phyloP scores from a whole-genome alignment of 257 asterid species.

The Ophiorrhiza pumila region DNA sequence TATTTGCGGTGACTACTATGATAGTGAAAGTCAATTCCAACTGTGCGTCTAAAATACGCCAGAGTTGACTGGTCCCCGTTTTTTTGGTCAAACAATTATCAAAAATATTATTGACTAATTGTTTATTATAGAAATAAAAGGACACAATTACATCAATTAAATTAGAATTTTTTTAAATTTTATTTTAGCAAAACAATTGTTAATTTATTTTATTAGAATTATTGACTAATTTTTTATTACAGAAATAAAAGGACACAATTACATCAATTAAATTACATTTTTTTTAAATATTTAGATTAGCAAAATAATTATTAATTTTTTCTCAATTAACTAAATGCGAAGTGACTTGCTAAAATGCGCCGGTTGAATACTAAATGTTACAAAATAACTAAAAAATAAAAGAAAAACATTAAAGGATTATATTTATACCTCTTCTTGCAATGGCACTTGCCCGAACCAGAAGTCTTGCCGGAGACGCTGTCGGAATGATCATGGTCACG shows the following conservation, averaged over 20 bases:
- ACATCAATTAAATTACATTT: background rate
- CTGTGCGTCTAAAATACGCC: conserved; percentile 3
- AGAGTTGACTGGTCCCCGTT: background rate
- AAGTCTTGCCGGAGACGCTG: conserved; percentile 46
- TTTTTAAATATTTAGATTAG: background rate
- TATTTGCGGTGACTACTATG: too few species aligned
- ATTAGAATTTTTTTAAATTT: background rate
- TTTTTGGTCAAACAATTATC: background rate
- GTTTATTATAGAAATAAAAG: background rate
- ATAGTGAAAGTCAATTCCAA: background rate
- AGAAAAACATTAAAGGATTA: background rate
- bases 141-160: background rate
- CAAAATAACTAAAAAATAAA: too few species aligned
- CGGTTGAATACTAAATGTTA: too few species aligned
- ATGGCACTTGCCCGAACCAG: conserved; percentile 58
- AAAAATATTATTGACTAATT: background rate
- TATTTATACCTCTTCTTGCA: conserved; percentile 65
- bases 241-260: background rate
- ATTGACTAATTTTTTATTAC: background rate
- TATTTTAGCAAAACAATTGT: too few species aligned
- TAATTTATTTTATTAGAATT: too few species aligned
- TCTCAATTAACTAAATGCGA: too few species aligned
- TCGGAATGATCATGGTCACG: conserved; percentile 63
- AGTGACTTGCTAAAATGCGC: too few species aligned
- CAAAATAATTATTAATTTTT: too few species aligned